Evolutionary conservation across 306 rosid genomes (phyloP), one percentile per base, ranked within the genome.

Genomic region (Dryas drummondii): DNA sequence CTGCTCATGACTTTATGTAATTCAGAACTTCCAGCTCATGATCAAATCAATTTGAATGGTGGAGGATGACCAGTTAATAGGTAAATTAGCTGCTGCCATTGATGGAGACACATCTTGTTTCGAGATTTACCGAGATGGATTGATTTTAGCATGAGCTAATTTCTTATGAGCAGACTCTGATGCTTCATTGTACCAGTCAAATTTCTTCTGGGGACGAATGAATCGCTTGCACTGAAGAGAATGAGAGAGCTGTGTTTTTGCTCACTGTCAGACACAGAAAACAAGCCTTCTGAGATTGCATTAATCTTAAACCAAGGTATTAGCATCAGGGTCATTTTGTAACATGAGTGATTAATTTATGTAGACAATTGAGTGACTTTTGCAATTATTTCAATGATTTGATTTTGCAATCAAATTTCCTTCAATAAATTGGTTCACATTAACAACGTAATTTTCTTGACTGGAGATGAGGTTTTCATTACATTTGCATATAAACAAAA

Each of bases 31-130:
- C 44, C 73, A 68, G 59, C 14, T 51, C 15, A 50, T 14, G n/a
- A 13, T 68, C 47, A 37, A 68, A 32, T 32, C 59, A 51, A n/a
- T 51, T 40, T 70, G 32, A 70, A 53, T 52, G 62, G 62, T 9
- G 37, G 61, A 53, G 32, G 62, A 32, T 32, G 61, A 52, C 52
- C 37, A 48, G 49, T 40, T 37, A 4, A 27, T 27, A 51, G 47
- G 48, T 69, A 17, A 15, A 58, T 37, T 53, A 37, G 15, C 49
- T 53, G 74, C 62, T 52, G 9, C 37, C 16, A 26, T 14, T 12
- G 26, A 41, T 52, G 19, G 62, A 37, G 49, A 11, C 62, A 70
- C 61, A 37, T 52, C 27, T 42, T 37, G 26, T 50, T 70, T 70
- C n/a, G 1, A 40, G 13, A 9, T 40, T 16, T 17, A 55, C 17